Evolutionary conservation across 305 asterid genomes (phyloP).

Genomic region (Withania somnifera): DNA sequence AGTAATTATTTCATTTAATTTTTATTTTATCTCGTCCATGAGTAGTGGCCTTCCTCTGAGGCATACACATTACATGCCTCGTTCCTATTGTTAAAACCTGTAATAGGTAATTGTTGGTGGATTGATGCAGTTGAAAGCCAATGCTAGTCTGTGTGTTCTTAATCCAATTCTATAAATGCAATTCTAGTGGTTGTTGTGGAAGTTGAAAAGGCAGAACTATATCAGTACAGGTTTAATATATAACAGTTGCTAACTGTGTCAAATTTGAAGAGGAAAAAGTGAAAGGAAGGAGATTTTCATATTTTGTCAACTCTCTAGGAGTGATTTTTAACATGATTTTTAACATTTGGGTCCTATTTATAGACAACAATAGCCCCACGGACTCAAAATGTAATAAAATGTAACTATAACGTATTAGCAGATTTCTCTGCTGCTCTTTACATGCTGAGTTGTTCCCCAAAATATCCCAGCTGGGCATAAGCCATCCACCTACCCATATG

Average conservation of each 20-base stretch:
- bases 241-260: neutral
- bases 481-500: neutral
- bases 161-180: neutral
- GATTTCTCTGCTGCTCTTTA: neutral
- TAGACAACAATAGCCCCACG: neutral
- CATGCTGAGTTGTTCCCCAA: neutral
- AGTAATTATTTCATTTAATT: neutral
- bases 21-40: neutral
- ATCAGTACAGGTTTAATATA: neutral
- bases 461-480: neutral
- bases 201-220: neutral
- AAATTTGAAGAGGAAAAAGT: neutral
- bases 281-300: neutral
- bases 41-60: neutral
- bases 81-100: neutral
- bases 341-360: neutral
- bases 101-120: neutral
- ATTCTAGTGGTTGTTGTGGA: neutral
- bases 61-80: neutral
- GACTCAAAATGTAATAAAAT: neutral
- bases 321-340: neutral
- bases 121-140: neutral
- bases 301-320: neutral
- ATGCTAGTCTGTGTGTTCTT: neutral
- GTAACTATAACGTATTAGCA: neutral